phyloP scores from a whole-genome alignment of 352 stramenopile species.

The Phytopythium litorale region DNA sequence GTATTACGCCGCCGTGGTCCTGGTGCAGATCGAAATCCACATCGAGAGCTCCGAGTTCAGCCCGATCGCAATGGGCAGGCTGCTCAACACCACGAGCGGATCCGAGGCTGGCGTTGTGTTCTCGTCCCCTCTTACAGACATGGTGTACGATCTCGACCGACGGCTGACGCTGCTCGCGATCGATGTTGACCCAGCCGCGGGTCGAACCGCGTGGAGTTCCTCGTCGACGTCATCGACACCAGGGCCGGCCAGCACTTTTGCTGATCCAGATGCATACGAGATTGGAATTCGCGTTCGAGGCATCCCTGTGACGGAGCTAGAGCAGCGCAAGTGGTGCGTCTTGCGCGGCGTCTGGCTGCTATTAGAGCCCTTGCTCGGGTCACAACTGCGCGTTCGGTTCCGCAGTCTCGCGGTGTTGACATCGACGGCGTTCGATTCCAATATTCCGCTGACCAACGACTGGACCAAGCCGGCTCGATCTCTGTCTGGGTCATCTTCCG shows the following conservation, averaged over 20 bases:
- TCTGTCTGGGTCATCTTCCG: slow-evolving; percentile 5
- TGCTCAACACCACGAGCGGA: slow-evolving; percentile 4
- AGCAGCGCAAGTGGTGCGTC: slow-evolving; percentile 15
- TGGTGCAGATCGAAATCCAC: slow-evolving; percentile 20
- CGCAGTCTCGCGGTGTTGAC: slow-evolving; percentile 4
- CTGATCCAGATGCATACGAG: neutral
- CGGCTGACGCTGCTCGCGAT: slow-evolving; percentile 14
- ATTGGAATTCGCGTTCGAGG: slow-evolving; percentile 11
- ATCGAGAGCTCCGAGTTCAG: slow-evolving; percentile 7
- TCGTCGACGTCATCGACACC: neutral
- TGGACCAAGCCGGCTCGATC: slow-evolving; percentile 1
- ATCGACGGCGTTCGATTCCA: slow-evolving; percentile 6
- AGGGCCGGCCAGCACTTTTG: neutral
- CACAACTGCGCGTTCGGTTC: slow-evolving; percentile 2
- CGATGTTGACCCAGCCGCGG: slow-evolving; percentile 10
- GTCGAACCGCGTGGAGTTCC: neutral
- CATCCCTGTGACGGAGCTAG: slow-evolving; percentile 11
- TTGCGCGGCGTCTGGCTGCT: slow-evolving; percentile 9
- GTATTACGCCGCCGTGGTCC: slow-evolving; percentile 8
- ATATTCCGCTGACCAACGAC: neutral
- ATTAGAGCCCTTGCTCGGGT: neutral
- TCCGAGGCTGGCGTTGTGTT: neutral
- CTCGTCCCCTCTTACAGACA: slow-evolving; percentile 2
- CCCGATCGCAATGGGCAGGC: slow-evolving; percentile 1
- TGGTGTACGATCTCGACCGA: slow-evolving; percentile 11